These are phyloP conservation scores for Magnusiomyces magnusii DNA, from an alignment of 1,139 yeast genomes.

Conservation along the genomic window DNA sequence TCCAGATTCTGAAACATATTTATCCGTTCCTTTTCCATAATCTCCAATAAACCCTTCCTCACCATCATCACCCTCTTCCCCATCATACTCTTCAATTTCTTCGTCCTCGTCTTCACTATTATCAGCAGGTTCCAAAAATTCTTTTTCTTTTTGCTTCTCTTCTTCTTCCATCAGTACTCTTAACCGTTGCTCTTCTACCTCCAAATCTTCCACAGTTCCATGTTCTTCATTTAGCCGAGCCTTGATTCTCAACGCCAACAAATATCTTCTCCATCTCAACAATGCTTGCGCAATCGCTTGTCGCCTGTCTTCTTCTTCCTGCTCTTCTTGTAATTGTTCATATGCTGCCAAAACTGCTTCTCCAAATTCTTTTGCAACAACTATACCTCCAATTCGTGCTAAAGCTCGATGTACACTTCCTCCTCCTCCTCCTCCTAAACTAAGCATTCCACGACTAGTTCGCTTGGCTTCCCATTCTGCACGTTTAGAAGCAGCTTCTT, in stretches of 20 bases:
- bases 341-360: conserved; percentile 61
- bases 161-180: conserved; percentile 1
- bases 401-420: conserved; percentile 36
- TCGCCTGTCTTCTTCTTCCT: conserved; percentile 40
- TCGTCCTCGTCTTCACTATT: conserved; percentile 14
- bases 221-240: conserved; percentile 59
- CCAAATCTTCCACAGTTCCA: conserved; percentile 41
- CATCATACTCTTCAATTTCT: conserved; percentile 14
- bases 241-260: conserved; percentile 63
- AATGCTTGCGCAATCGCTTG: conserved; percentile 48
- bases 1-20: neutral
- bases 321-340: conserved; percentile 50
- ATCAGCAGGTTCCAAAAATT: neutral
- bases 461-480: conserved; percentile 1
- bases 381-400: conserved; percentile 70
- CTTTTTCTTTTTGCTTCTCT: conserved; percentile 2
- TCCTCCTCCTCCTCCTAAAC: neutral
- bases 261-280: conserved; percentile 62
- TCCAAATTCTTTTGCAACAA: conserved; percentile 53
- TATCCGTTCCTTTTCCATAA: neutral
- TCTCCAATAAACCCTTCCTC: conserved; percentile 14
- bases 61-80: conserved; percentile 12
- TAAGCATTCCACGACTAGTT: conserved; percentile 15
- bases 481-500: conserved; percentile 14
- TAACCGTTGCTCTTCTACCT: neutral